These are phyloP conservation scores for Globisporangium abappressorium DNA, from an alignment of 352 stramenopile genomes.

Conservation along the genomic window DNA sequence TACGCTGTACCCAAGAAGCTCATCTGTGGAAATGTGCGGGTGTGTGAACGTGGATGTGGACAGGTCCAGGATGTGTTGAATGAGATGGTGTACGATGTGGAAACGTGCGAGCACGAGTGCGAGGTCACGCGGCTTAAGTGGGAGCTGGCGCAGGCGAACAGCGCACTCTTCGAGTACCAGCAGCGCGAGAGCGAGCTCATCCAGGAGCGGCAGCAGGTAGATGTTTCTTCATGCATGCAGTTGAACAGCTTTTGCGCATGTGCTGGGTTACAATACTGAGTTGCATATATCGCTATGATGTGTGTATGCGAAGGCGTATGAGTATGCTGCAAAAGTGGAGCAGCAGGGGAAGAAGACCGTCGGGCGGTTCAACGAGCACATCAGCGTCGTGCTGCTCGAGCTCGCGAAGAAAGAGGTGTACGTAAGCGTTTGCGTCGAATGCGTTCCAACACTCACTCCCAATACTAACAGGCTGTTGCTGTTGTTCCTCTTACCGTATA, in stretches of 20 bases:
- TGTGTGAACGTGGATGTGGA: neutral
- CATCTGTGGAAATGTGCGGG: neutral
- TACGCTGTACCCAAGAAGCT: neutral
- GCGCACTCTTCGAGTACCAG: conserved; percentile 41
- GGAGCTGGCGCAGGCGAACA: conserved; percentile 35
- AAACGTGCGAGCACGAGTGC: conserved; percentile 58
- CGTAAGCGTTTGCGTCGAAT: conserved; percentile 19
- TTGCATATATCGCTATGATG: neutral
- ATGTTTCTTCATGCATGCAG: neutral
- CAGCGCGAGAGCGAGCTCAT: conserved; percentile 60
- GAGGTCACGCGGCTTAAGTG: conserved; percentile 34
- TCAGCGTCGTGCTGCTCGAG: conserved; percentile 50
- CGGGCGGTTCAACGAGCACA: conserved; percentile 42
- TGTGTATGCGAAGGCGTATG: conserved; percentile 39
- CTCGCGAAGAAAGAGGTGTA: conserved; percentile 65
- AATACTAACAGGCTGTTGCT: neutral
- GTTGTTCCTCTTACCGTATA: neutral
- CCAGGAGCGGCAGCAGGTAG: conserved; percentile 58
- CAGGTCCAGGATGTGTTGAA: conserved; percentile 67
- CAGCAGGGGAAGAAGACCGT: conserved; percentile 42
- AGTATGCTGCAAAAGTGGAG: conserved; percentile 50
- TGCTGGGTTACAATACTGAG: neutral
- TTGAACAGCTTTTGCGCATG: neutral
- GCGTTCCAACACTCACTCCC: neutral
- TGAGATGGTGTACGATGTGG: conserved; percentile 85